Evolutionary conservation across 805 yeast species (phyloP), one percentile per base, ranked within the genome.

Genomic region (Priceomyces fermenticarens): DNA sequence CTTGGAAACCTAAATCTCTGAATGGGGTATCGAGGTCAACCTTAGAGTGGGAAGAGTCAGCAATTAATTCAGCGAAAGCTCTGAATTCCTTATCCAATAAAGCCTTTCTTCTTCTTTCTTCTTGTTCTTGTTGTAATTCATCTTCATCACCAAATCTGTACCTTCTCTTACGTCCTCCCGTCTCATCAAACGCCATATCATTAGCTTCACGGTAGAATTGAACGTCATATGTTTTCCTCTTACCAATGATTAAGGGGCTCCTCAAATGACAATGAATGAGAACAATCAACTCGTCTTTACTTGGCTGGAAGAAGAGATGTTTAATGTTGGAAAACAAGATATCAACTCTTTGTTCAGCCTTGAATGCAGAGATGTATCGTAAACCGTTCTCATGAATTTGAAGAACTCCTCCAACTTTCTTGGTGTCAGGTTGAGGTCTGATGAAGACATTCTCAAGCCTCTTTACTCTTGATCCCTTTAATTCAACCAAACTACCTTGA

Each of bases 41-140:
- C 46, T 81, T 62, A 27, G 96, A 95, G 55, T 81, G 78, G 0
- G 96, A 82, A 0, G 93, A 85, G 48, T 88, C 97, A 10, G 96
- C 83, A 50, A 93, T 90, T 46, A 83, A 78, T 65, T 93, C 97
- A 13, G 91, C 91, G 68, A 89, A 93, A 35, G 76, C 73, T 63
- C 81, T 83, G 68, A 90, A 93, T 65, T 93, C 98, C 62, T 85
- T 88, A 67, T 93, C 97, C 55, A 93, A 77, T 30, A 88, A 78
- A 16, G 87, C 85, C 55, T 95, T 86, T 66, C 97, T 79, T 64
- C 91, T 78, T 70, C 97, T 83, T 68, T 93, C 99, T 63, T 93
- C 98, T 67, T 91, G 97, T 69, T 93, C 99, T 65, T 91, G 97
- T 65, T 93, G 98, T 49, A 93, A 73, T 67, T 93, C 99, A 63